phyloP scores from a whole-genome alignment of 768 basidiomycete genomes.

The Leccinum variicolor region DNA sequence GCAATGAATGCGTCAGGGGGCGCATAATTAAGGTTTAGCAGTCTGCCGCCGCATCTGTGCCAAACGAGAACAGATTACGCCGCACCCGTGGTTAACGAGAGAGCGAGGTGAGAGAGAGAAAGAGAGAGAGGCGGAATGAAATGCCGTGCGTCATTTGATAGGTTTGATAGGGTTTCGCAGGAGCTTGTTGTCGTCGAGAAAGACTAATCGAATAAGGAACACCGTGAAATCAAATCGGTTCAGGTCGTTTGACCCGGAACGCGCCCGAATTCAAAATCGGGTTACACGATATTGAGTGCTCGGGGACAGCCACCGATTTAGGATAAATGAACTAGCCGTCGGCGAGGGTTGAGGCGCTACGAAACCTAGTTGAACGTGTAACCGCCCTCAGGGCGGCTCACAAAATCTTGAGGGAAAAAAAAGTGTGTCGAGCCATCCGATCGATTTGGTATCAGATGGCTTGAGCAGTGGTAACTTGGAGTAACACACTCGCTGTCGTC shows the following conservation, averaged over 20 bases:
- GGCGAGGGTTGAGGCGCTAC: slow-evolving; percentile 22
- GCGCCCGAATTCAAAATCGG: slow-evolving; percentile 14
- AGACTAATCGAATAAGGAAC: slow-evolving; percentile 33
- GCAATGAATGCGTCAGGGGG: slow-evolving; percentile 18
- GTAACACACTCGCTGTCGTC: slow-evolving; percentile 24
- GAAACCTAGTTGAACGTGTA: slow-evolving; percentile 24
- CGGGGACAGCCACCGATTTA: slow-evolving; percentile 21
- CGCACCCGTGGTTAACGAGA: slow-evolving; percentile 24
- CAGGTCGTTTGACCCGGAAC: slow-evolving; percentile 15
- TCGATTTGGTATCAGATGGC: slow-evolving; percentile 20
- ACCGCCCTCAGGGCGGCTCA: slow-evolving; percentile 22
- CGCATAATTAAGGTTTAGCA: slow-evolving; percentile 22
- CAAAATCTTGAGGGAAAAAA: slow-evolving; percentile 20
- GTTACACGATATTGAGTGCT: slow-evolving; percentile 19
- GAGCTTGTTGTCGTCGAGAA: slow-evolving; percentile 32
- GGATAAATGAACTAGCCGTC: slow-evolving; percentile 30
- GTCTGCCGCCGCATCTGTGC: slow-evolving; percentile 20
- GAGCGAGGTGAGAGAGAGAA: background rate
- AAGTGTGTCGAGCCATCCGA: slow-evolving; percentile 5
- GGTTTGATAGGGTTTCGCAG: slow-evolving; percentile 36
- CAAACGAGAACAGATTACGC: slow-evolving; percentile 29
- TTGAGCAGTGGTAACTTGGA: slow-evolving; percentile 8
- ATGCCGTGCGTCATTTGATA: slow-evolving; percentile 36
- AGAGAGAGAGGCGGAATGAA: background rate
- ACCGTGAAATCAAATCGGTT: slow-evolving; percentile 11